Percentiles rank a stretch among this genome's conserved stretches.
phyloP scores from a whole-genome alignment of 2,329 filamentous ascomycete species.

The Colletotrichum higginsianum region DNA sequence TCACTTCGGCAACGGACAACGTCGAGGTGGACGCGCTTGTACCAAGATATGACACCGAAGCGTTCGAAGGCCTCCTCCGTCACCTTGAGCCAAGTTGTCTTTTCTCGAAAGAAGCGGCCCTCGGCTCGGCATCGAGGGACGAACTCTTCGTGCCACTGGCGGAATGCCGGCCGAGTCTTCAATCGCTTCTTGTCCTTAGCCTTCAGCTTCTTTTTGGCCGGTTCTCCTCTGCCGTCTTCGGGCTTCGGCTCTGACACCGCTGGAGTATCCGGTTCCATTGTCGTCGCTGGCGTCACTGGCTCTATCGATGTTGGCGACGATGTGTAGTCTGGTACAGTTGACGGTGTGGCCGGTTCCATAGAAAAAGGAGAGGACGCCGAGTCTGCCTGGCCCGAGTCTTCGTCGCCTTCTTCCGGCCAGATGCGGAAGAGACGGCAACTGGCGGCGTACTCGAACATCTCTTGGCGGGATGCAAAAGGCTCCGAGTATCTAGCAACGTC shows the following conservation, averaged over 20 bases:
- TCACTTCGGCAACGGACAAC: constrained; percentile 21
- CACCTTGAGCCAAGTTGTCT: constrained; percentile 59
- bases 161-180: constrained; percentile 69
- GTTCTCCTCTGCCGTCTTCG: constrained; percentile 2
- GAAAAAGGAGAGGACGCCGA: background rate
- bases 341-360: background rate
- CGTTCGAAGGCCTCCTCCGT: constrained; percentile 66
- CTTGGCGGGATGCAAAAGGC: constrained; percentile 68
- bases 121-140: constrained; percentile 65
- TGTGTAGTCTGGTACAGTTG: background rate
- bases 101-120: constrained; percentile 51
- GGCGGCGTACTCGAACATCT: constrained; percentile 74
- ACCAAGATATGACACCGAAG: constrained; percentile 58
- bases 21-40: background rate
- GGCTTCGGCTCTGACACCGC: background rate
- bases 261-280: background rate
- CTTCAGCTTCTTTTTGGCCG: constrained; percentile 53
- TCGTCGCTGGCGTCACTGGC: background rate
- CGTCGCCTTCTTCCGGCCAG: constrained; percentile 41
- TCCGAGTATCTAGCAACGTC: constrained; percentile 64
- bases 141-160: constrained; percentile 74
- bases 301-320: background rate
- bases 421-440: constrained; percentile 72
- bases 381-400: background rate
- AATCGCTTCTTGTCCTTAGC: constrained; percentile 72